Percentiles rank a stretch among this genome's conserved stretches.
Evolutionary conservation across 2,329 filamentous ascomycete species (phyloP).

Genomic region (Claviceps quebecensis): DNA sequence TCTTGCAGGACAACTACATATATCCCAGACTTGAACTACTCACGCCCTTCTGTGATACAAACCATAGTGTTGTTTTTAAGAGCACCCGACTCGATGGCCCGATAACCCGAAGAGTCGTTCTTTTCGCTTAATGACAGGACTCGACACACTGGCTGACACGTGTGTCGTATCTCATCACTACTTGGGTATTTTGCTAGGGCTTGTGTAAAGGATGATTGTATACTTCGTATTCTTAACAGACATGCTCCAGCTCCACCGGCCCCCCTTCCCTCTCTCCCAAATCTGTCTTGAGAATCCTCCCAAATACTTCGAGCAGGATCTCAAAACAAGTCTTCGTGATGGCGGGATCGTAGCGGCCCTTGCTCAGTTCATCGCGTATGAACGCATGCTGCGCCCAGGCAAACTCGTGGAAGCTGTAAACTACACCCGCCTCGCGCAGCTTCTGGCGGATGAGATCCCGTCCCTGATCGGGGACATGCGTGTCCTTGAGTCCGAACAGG

Average conservation of each 20-base stretch:
- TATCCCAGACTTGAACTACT: too few relatives aligned
- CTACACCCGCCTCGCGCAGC: conserved; percentile 58
- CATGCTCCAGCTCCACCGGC: conserved; percentile 52
- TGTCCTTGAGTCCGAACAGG: conserved; percentile 88
- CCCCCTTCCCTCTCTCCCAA: conserved; percentile 53
- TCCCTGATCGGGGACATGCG: conserved; percentile 71
- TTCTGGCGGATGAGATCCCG: conserved; percentile 73
- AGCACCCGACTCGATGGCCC: too few relatives aligned
- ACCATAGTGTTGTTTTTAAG: too few relatives aligned
- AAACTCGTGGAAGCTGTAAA: conserved; percentile 75
- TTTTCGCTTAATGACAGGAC: too few relatives aligned
- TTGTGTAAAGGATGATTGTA: too few relatives aligned
- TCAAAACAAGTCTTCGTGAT: conserved; percentile 82
- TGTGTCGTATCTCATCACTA: too few relatives aligned
- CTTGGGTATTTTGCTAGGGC: too few relatives aligned
- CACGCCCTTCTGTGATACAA: too few relatives aligned
- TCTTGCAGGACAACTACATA: too few relatives aligned
- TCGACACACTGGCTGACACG: too few relatives aligned
- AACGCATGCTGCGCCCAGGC: conserved; percentile 95
- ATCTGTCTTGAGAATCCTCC: conserved; percentile 62
- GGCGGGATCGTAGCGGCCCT: conserved; percentile 85
- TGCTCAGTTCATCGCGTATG: conserved; percentile 82
- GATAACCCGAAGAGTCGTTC: too few relatives aligned
- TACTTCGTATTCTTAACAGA: conserved; percentile 36
- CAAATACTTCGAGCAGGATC: conserved; percentile 77